Evolutionary conservation across 805 yeast genomes (phyloP), one percentile per base, ranked within the genome.

Genomic region (Lipomyces kockii): DNA sequence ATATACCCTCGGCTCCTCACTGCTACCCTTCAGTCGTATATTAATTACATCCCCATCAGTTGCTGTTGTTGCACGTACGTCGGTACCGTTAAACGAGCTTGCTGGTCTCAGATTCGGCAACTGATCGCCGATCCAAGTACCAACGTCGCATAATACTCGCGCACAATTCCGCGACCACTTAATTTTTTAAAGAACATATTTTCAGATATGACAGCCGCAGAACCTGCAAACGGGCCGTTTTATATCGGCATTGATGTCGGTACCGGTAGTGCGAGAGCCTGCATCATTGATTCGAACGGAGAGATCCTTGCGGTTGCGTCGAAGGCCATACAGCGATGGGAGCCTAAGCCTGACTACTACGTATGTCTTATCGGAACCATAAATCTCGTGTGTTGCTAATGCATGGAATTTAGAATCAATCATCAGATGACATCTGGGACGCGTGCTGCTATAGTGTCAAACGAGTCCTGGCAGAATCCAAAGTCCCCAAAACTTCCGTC

Each of bases 231-330:
- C 58, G 71, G 67, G 7, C 71, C 72, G 9, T 83, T 82, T 77
- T 91, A 87, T 75, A 85, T 91, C 64, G 97, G 97, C 63, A 92
- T 91, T 7, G 97, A 91, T 76, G 96, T 95, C 32, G 99, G 99
- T n/a, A 93, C 98, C 0, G 99, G 98, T 17, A 90, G 97, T 1
- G 98, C 97, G 5, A 83, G 99, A 71, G 98, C 98, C 4, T 94
- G 97, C 74, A 82, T 95, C 17, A 91, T 94, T 70, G 95, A 93
- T 77, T 85, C 87, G 74, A 81, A 84, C 54, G 98, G 98, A 60
- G 87, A 89, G 56, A 92, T 95, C 62, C 79, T 91, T 60, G 77
- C 80, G 4, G 79, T 92, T 61, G 86, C 93, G 22, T 92, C 93
- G 74, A 84, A 92, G 85, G 89, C 65, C 80, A 97, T 80, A 87